Base-by-base conservation (phyloP, 306 rosid genomes). In the Corylus heterophylla region DNA sequence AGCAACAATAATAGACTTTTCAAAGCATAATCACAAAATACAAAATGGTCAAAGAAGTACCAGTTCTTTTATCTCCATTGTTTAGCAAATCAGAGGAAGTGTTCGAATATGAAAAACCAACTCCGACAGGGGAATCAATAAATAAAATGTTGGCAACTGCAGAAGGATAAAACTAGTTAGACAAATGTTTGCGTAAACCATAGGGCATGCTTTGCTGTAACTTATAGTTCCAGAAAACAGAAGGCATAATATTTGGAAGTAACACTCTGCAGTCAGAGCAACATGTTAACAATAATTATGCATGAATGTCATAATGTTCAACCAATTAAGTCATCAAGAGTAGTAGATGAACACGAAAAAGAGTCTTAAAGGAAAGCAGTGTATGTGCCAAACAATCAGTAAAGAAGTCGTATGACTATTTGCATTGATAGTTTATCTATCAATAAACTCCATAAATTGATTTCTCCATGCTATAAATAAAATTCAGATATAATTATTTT, bases 31-130 rank as follows among this genome's bases (percentile, higher is more conserved):
- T 14, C 29, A 83, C n/a, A 39, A 52, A 73, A 44, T 48, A 50
- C 27, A 62, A 76, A 71, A 69, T 27, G 54, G 25, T 27, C 54
- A 58, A 45, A 76, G 55, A 39, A 50, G 7, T 85, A 94, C 98
- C 97, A 58, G 97, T 81, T 68, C 93, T 90, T 71, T 85, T 85
- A 75, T 94, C 98, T 6, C 98, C 98, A 76, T 88, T 90, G 74
- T 82, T 82, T 58, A 73, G 73, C 68, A 92, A 13, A 75, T 94
- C 97, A 25, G 94, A 87, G 61, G 90, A 77, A 55, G 85, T 85
- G 70, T 90, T 92, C n/a, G 97, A 92, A 87, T 94, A 94, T 35
- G 98, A 94, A 86, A 87, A 94, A 59, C 98, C 98, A 79, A 94
- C 98, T 81, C 98, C 98, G 84, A 83, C 93, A 78, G 97, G 97